Evolutionary conservation across 176 grass and related monocot species (phyloP), one percentile per base, ranked within the genome.

Genomic region (Triticum turgidum): DNA sequence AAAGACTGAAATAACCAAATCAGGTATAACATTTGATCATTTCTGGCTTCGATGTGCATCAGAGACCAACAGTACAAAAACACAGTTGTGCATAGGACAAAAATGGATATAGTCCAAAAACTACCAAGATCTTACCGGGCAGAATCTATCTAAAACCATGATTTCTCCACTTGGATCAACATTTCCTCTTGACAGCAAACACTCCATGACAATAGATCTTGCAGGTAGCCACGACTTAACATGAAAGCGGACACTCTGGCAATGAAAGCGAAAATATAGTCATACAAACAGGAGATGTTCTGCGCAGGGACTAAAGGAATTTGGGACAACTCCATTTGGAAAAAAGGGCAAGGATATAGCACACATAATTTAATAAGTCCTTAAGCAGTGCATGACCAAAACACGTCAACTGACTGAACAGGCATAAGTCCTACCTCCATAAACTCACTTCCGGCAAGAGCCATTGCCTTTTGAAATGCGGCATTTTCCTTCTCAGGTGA

Each of bases 81-180:
- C 7, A 38, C 29, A 86, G 71, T 39, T 86, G 61, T 11, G 4
- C 45, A 81, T 68, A 85, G 17, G 6, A 69, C 13, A 3, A 37
- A 76, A 18, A 51, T 75, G 49, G 29, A 38, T 35, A 7, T 6
- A 6, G 44, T 11, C 7, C 6, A 38, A 47, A 33, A 79, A 41
- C 37, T 56, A 30, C 61, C 64, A 91, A 61, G 59, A 59, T 81
- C 89, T 94, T 92, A 99, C 97, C 80, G 97, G 97, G 65, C 97
- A 99, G 73, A 79, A 96, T 87, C 82, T 90, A 87, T 94, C 89
- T 70, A 99, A 79, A 91, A 99, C 87, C 90, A 99, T 87, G 80
- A 99, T 99, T 92, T 99, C 92, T 91, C 87, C 92, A 87, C 94
- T 99, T 72, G 90, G 82, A 87, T 99, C 93, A 76, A 99, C 66